Percentiles rank a stretch among this genome's conserved stretches.
phyloP scores from a whole-genome alignment of 306 rosid species.

The Ormosia emarginata region DNA sequence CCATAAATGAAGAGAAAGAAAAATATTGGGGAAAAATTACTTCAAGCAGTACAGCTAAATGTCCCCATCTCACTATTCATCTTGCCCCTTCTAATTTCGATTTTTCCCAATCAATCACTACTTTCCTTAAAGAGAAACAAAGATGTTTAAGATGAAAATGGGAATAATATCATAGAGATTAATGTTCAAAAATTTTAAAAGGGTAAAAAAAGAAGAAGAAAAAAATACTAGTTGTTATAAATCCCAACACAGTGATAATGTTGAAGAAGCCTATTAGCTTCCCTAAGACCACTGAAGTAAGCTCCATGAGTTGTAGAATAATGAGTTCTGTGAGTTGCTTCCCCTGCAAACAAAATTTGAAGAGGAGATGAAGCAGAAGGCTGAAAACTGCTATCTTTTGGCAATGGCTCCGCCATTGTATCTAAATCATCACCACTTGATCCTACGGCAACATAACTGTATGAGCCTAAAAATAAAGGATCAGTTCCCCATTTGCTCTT shows the following conservation, averaged over 20 bases:
- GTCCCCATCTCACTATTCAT: constrained; percentile 49
- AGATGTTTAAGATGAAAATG: constrained; percentile 50
- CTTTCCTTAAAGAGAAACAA: constrained; percentile 45
- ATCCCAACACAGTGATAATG: constrained; percentile 72
- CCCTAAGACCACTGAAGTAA: constrained; percentile 94
- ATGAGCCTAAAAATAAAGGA: constrained; percentile 88
- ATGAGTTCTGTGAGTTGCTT: constrained; percentile 97
- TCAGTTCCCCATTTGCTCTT: constrained; percentile 80
- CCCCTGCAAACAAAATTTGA: constrained; percentile 94
- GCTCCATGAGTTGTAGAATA: constrained; percentile 99
- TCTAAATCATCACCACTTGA: constrained; percentile 90
- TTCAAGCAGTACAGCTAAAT: constrained; percentile 57
- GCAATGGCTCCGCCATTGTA: constrained; percentile 86
- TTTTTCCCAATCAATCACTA: constrained; percentile 31
- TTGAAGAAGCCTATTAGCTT: constrained; percentile 90
- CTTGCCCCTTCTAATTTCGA: constrained; percentile 34
- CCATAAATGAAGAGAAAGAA: constrained; percentile 41
- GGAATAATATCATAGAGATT: constrained; percentile 53
- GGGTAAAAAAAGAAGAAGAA: background rate
- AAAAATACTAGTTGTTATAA: constrained; percentile 30
- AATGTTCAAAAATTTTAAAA: constrained; percentile 28
- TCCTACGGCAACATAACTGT: constrained; percentile 81
- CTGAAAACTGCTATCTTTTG: constrained; percentile 36
- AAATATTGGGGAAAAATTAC: constrained; percentile 34
- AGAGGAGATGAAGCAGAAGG: constrained; percentile 49